Evolutionary conservation across 2,329 filamentous ascomycete genomes (phyloP), one percentile per base, ranked within the genome.

Genomic region (Sordariomycetes sp.): DNA sequence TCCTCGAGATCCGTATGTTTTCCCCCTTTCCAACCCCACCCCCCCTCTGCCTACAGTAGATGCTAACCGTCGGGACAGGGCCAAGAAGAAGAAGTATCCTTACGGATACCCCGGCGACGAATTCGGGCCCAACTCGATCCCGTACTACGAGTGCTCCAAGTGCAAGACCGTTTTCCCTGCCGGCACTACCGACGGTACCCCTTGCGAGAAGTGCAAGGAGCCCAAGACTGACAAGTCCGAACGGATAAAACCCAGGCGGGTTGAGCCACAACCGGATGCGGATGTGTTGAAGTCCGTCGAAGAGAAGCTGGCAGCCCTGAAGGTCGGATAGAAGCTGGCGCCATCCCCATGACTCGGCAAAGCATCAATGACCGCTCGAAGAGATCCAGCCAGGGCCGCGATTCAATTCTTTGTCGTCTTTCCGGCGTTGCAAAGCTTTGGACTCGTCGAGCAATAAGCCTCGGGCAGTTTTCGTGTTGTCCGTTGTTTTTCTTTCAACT

Each of bases 1-100:
- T 69, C 89, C 89, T 32, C 79, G 90, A 64, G 85, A 90, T 66
- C 90, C 90, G 79, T 90, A 81, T 70, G 87, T 84, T 57, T 50
- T 12, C 34, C 37, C 34, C 18, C 34, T n/a, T 14, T 35, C 3
- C 24, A 28, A 14, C 59, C 7, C 35, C 3, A 46, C 28, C 22
- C 22, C 18, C 22, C 22, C 4, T 4, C 14, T 48, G 6, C 46
- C 37, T 48, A 52, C 61, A 62, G 60, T 50, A 63, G 57, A 20
- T 8, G 35, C 59, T 63, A 63, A 62, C 53, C 14, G 3, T 11
- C 48, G 20, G 20, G 11, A 25, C 65, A 86, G 83, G 54, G 75
- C 84, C 60, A 88, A 87, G 72, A 83, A 80, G 65, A 77, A 81
- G 65, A 87, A 86, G 66, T 89, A 86, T 68, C 85, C 85, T 0